Evolutionary conservation across 768 basidiomycete genomes (phyloP).

Genomic region (Termitomyces bulborhizus): DNA sequence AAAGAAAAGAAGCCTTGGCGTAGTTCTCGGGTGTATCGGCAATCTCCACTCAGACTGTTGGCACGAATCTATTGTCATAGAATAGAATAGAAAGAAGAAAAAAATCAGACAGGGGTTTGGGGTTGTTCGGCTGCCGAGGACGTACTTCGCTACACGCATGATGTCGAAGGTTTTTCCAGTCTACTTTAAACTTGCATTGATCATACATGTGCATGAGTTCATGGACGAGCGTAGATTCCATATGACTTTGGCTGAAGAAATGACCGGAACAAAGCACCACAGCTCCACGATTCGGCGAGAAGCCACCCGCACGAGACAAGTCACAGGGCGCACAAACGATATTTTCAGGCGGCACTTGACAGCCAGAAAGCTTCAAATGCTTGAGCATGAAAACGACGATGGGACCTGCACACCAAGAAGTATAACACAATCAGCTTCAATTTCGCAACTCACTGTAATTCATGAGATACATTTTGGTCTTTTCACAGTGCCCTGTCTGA

Average conservation of each 20-base stretch:
- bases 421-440: not conserved
- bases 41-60: constrained; percentile 91
- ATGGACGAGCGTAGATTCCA: constrained; percentile 91
- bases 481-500: constrained; percentile 50
- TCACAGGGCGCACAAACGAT: constrained; percentile 86
- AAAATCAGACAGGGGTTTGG: not conserved
- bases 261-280: constrained; percentile 84
- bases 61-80: constrained; percentile 72
- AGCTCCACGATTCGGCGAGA: constrained; percentile 68
- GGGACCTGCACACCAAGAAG: constrained; percentile 50
- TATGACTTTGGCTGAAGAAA: constrained; percentile 74
- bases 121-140: too few relatives aligned
- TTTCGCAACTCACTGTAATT: constrained; percentile 50
- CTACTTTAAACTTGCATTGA: constrained; percentile 89
- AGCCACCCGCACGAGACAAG: constrained; percentile 68
- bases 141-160: constrained; percentile 94
- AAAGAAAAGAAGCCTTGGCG: constrained; percentile 71
- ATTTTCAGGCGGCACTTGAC: constrained; percentile 62
- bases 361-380: constrained; percentile 75
- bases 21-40: constrained; percentile 78
- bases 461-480: constrained; percentile 64
- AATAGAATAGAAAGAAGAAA: not conserved
- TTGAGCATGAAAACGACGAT: constrained; percentile 87
- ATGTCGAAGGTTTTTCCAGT: constrained; percentile 87
- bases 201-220: constrained; percentile 96